Percentiles rank a stretch among this genome's conserved stretches.
Conservation (phyloP, 1,284 basidiomycete genomes). For the Flammula alnicola region DNA sequence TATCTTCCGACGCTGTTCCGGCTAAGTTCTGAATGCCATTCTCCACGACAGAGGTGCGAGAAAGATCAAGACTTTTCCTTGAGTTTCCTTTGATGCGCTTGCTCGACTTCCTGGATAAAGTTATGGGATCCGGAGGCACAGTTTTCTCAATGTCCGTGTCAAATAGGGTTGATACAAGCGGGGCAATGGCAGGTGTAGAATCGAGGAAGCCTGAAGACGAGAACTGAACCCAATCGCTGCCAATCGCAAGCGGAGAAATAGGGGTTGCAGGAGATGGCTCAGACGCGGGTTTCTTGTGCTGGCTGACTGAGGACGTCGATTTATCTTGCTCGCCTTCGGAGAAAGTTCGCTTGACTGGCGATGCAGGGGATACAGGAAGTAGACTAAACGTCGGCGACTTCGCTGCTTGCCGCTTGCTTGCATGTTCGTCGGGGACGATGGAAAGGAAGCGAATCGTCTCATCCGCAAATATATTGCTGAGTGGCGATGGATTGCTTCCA, state of each 20-base stretch:
- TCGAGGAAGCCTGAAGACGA: slow-evolving; percentile 67
- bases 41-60: slow-evolving; percentile 10
- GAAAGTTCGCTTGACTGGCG: slow-evolving; percentile 33
- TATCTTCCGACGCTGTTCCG: slow-evolving; percentile 15
- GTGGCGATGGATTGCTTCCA: slow-evolving; percentile 27
- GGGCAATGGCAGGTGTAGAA: slow-evolving; percentile 38
- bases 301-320: slow-evolving; percentile 11
- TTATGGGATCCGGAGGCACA: slow-evolving; percentile 36
- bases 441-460: slow-evolving; percentile 67
- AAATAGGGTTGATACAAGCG: slow-evolving; percentile 60
- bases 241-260: slow-evolving; percentile 28
- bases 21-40: slow-evolving; percentile 4
- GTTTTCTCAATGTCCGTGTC: slow-evolving; percentile 67
- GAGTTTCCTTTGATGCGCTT: slow-evolving; percentile 23
- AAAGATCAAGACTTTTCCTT: slow-evolving; percentile 31
- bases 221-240: slow-evolving; percentile 61
- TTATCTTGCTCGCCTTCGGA: slow-evolving; percentile 33
- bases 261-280: slow-evolving; percentile 24
- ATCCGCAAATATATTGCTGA: slow-evolving; percentile 61
- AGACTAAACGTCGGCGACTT: slow-evolving; percentile 39
- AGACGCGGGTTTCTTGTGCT: slow-evolving; percentile 28
- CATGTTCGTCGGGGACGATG: slow-evolving; percentile 43
- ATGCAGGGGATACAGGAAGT: slow-evolving; percentile 23
- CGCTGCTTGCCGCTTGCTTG: slow-evolving; percentile 25
- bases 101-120: slow-evolving; percentile 25